Base-by-base conservation (phyloP, 192 early-diverging fungal genomes). In the Entomortierella lignicola region DNA sequence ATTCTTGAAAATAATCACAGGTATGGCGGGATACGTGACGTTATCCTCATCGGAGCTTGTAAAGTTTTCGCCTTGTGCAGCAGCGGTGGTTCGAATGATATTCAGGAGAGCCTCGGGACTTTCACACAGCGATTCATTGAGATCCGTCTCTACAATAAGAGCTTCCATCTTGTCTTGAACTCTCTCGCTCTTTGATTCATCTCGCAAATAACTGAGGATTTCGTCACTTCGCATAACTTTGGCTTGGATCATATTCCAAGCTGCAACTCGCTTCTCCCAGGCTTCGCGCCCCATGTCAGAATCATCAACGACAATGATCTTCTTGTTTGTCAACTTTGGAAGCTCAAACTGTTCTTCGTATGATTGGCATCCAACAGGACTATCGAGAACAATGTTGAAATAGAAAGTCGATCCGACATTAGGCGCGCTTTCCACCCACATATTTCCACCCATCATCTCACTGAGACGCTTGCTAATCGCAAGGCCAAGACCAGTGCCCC, bases 401-500 rank as follows among this genome's bases (percentile, higher is more conserved):
- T 71, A 82, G 56, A 89, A 89, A 10, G 80, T 81, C 5, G 88
- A 89, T 15, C 89, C 89, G 18, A 86, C 77, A 23, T 83, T 83
- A 32, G 82, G 81, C 30, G 69, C 63, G 21, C 86, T 86, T 42
- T 84, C 80, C 20, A 88, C 87, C 87, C 89, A 88, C 58, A 92
- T 80, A 11, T 77, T 80, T 34, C 89, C 91, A 17, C 89, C 89
- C 91, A 92, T 92, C 58, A 87, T 56, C 71, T 90, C 85, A 23
- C 84, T 84, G 1, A 92, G 71, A 0, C 81, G 81, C 25, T 86
- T 88, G n/a, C 88, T 90, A 42, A 92, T 92, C 12, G 90, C 91
- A 32, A 92, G 75, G 0, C 91, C 91, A 20, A 92, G 70, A 4
- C 91, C 91, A 2, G 90, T 91, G 26, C 89, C 89, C 27, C 84